Conservation (phyloP, 1,284 basidiomycete genomes). For the Pseudozyma pruni region DNA sequence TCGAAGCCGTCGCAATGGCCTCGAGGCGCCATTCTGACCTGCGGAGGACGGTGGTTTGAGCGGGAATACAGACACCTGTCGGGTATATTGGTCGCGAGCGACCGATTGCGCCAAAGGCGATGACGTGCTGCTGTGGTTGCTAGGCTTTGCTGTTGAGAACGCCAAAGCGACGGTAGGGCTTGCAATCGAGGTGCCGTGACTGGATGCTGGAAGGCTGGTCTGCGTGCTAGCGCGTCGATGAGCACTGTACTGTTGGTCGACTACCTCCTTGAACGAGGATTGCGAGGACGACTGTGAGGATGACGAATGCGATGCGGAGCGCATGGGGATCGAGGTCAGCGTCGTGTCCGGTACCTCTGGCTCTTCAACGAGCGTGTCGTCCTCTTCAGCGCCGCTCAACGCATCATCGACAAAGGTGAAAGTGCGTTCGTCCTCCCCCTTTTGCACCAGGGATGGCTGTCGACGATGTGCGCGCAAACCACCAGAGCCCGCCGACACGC, state of each 20-base stretch:
- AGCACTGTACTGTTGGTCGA: slow-evolving; percentile 11
- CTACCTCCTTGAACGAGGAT: slow-evolving; percentile 12
- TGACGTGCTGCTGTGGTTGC: background rate
- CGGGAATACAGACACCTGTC: background rate
- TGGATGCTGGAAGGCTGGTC: background rate
- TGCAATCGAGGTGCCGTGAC: background rate
- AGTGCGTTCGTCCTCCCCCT: slow-evolving; percentile 34
- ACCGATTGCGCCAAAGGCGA: background rate
- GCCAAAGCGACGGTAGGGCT: background rate
- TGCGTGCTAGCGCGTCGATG: background rate
- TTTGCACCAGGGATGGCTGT: slow-evolving; percentile 31
- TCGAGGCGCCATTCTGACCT: background rate
- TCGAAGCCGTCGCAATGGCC: slow-evolving; percentile 23
- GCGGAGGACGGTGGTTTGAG: slow-evolving; percentile 1
- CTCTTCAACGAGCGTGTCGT: slow-evolving; percentile 5
- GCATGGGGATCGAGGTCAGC: background rate
- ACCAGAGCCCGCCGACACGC: slow-evolving; percentile 4
- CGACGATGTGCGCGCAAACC: slow-evolving; percentile 6
- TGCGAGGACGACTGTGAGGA: slow-evolving; percentile 5
- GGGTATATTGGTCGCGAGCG: slow-evolving; percentile 16
- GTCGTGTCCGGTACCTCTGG: slow-evolving; percentile 3
- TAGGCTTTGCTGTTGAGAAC: no score
- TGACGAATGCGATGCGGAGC: background rate
- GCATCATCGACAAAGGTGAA: slow-evolving; percentile 36
- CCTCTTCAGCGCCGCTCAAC: slow-evolving; percentile 14